These are phyloP conservation scores for Metarhizium humberi DNA, from an alignment of 2,329 filamentous ascomycete genomes.

Conservation along the genomic window DNA sequence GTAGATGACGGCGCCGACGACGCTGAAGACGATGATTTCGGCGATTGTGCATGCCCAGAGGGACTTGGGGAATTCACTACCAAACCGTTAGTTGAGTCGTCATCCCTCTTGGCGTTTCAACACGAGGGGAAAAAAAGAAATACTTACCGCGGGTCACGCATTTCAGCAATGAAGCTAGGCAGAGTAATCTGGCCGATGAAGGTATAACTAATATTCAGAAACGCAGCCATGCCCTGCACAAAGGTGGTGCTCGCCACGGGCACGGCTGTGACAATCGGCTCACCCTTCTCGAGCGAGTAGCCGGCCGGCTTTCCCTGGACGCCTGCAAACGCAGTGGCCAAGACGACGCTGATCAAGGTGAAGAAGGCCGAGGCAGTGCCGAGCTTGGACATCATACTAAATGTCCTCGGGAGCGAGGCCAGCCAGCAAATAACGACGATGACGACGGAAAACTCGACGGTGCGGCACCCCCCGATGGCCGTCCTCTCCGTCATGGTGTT, in stretches of 20 bases:
- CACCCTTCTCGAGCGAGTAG: slow-evolving; percentile 49
- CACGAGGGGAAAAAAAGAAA: background rate
- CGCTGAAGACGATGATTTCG: slow-evolving; percentile 76
- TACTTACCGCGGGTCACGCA: slow-evolving; percentile 53
- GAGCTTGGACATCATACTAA: slow-evolving; percentile 68
- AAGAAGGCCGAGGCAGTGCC: slow-evolving; percentile 75
- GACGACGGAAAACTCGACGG: slow-evolving; percentile 69
- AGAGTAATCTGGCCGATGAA: slow-evolving; percentile 94
- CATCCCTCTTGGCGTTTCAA: background rate
- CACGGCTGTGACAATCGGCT: slow-evolving; percentile 58
- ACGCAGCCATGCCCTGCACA: slow-evolving; percentile 74
- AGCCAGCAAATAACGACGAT: slow-evolving; percentile 67
- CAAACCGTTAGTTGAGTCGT: slow-evolving; percentile 26
- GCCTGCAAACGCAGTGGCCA: slow-evolving; percentile 75
- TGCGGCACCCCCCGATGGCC: slow-evolving; percentile 56
- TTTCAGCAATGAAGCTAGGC: slow-evolving; percentile 91
- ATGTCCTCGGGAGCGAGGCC: slow-evolving; percentile 77
- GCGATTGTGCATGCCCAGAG: slow-evolving; percentile 85
- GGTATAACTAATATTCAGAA: slow-evolving; percentile 92
- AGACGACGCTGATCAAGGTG: slow-evolving; percentile 79
- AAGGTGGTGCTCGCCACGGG: slow-evolving; percentile 67
- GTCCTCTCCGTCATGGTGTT: slow-evolving; percentile 75
- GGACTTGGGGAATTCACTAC: slow-evolving; percentile 80
- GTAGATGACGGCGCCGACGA: slow-evolving; percentile 75
- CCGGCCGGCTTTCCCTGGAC: slow-evolving; percentile 65